Evolutionary conservation across 2,329 filamentous ascomycete species (phyloP), one percentile per base, ranked within the genome.

Genomic region (Beauveria sp.): DNA sequence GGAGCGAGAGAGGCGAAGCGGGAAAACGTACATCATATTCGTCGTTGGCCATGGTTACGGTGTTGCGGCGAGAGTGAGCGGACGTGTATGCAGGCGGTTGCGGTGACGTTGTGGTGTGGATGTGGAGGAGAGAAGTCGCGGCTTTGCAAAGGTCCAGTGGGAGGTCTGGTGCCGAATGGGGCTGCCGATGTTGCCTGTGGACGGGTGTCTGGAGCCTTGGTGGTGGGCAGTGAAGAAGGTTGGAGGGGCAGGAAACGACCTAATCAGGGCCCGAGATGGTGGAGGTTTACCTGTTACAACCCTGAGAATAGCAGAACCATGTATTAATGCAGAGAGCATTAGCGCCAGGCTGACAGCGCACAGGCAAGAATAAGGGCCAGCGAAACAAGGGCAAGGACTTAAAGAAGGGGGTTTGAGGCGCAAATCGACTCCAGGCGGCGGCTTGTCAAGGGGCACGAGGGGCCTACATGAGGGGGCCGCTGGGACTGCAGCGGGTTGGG

Each of bases 21-120:
- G 61, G 63, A 51, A 48, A 53, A 75, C 92, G 84, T 82, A 97
- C 93, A 88, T 99, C 94, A 82, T 99, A 99, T 84, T 99, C 94
- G 85, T 99, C 94, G 88, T 97, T 99, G 74, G 93, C 94, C 94
- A 97, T 99, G 78, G 71, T 83, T 80, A 76, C 72, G 72, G 68
- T 64, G 22, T 47, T 52, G 47, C 53, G 30, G 40, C 56, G 40
- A 54, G 28, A 37, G 20, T 6, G 20, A 20, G 44, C 44, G 55
- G n/a, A 48, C 51, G 55, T 59, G 56, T 59, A 37, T 59, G 48
- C 37, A 52, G 40, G 37, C 48, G 56, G 40, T 53, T 55, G 52
- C 46, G 52, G 44, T 55, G 59, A 50, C 59, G 59, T 55, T 61
- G 52, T 53, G 46, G 37, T 58, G 59, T 60, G 51, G 51, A 50